Percentiles rank a stretch among this genome's conserved stretches.
Evolutionary conservation across 345 rosid species (phyloP).

Genomic region (Mangifera indica): DNA sequence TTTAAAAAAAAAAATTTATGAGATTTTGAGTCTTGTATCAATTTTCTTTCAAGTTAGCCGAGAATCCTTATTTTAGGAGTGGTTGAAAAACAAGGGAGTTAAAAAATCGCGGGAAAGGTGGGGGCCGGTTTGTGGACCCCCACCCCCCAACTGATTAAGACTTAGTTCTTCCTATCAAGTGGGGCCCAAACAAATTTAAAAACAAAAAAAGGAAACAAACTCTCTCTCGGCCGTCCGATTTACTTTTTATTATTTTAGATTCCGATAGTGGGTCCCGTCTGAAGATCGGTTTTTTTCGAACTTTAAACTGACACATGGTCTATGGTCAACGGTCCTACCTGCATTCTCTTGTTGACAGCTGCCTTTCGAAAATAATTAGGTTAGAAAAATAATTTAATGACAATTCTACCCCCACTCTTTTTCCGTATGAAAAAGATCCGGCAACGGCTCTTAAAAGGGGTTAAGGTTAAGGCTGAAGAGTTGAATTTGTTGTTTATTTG

Average conservation of each 20-base stretch:
- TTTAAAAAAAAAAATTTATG: too few relatives aligned
- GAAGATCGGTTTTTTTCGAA: not conserved
- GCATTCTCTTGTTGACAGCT: conserved; percentile 12
- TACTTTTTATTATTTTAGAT: not conserved
- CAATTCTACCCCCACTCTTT: conserved; percentile 21
- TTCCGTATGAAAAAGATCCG: not conserved
- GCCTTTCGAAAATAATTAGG: not conserved
- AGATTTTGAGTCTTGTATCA: not conserved
- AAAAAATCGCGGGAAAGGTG: conserved; percentile 27
- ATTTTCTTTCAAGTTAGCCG: conserved; percentile 18
- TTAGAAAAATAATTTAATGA: not conserved
- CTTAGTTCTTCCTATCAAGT: not conserved
- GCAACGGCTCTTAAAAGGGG: not conserved
- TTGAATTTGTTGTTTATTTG: too few relatives aligned
- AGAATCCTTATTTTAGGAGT: conserved; percentile 25
- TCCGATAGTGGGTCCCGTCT: not conserved
- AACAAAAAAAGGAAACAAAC: not conserved
- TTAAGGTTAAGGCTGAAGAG: too few relatives aligned
- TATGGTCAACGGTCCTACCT: conserved; percentile 20
- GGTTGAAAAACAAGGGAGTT: conserved; percentile 15
- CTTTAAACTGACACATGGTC: conserved; percentile 21
- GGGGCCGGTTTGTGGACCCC: conserved; percentile 30
- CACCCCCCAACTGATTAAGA: conserved; percentile 12
- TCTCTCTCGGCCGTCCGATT: conserved; percentile 18
- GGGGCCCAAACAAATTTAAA: not conserved